phyloP scores from a whole-genome alignment of 805 yeast species.

The Saturnispora gosingensis region DNA sequence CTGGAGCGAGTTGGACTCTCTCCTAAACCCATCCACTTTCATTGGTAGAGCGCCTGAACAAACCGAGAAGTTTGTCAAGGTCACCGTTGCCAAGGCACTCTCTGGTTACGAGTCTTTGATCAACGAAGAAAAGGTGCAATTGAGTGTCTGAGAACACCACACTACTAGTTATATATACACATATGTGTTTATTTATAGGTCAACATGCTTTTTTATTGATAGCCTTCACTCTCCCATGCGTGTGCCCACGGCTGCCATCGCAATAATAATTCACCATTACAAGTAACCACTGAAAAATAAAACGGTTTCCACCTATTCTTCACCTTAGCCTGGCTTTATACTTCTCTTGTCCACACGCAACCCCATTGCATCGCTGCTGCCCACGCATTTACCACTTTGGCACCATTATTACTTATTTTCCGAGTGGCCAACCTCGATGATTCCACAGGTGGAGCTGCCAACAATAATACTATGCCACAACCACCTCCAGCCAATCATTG shows the following conservation, averaged over 20 bases:
- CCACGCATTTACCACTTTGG: too few species aligned
- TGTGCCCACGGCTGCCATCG: too few species aligned
- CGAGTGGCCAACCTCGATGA: background rate
- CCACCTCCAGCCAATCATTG: background rate
- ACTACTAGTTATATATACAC: too few species aligned
- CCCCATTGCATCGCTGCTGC: too few species aligned
- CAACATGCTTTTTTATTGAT: too few species aligned
- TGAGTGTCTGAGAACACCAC: constrained; percentile 54
- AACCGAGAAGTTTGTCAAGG: constrained; percentile 82
- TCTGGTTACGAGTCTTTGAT: constrained; percentile 52
- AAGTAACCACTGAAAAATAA: too few species aligned
- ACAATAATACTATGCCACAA: too few species aligned
- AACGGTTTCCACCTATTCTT: too few species aligned
- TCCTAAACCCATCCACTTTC: constrained; percentile 88
- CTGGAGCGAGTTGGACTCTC: constrained; percentile 68
- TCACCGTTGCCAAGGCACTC: constrained; percentile 78
- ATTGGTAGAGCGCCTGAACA: constrained; percentile 99
- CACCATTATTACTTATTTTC: background rate
- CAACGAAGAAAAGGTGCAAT: constrained; percentile 59
- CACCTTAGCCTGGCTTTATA: too few species aligned
- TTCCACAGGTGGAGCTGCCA: background rate
- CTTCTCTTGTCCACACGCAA: too few species aligned
- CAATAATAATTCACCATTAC: too few species aligned
- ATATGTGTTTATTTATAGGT: background rate
- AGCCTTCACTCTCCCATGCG: too few species aligned